These are phyloP conservation scores for Akanthomyces dipterigenus DNA, from an alignment of 2,329 filamentous ascomycete genomes.

Conservation along the genomic window DNA sequence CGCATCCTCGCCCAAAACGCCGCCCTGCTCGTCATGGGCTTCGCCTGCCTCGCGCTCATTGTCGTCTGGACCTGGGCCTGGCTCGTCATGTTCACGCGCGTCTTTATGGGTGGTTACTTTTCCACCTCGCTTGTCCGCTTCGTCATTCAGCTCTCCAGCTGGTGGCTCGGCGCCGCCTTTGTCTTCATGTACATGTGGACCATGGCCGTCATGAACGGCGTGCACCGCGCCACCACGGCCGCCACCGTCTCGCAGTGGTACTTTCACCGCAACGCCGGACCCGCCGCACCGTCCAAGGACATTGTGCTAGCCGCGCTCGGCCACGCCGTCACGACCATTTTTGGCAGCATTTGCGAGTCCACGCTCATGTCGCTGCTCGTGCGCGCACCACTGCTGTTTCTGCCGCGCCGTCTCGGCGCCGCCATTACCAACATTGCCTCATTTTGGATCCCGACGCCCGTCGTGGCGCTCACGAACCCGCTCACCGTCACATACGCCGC, in stretches of 20 bases:
- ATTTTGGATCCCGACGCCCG: constrained; percentile 75
- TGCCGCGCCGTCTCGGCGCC: constrained; percentile 61
- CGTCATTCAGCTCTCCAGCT: constrained; percentile 79
- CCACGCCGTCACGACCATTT: constrained; percentile 79
- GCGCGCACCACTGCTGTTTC: constrained; percentile 74
- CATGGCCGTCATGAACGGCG: constrained; percentile 74
- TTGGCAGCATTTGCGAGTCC: constrained; percentile 86
- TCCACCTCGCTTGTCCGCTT: constrained; percentile 57
- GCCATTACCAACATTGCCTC: constrained; percentile 69
- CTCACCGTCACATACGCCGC: constrained; percentile 87
- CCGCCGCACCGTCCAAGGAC: constrained; percentile 68
- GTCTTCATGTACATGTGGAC: constrained; percentile 95
- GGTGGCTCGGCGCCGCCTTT: constrained; percentile 93
- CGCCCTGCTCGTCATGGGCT: constrained; percentile 75
- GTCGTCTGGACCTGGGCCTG: constrained; percentile 92
- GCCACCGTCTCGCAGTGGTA: constrained; percentile 99
- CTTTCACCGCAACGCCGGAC: constrained; percentile 82
- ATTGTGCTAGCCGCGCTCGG: constrained; percentile 76
- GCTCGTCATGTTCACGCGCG: constrained; percentile 92
- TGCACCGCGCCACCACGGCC: constrained; percentile 86
- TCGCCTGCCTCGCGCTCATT: constrained; percentile 66
- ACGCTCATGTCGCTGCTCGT: constrained; percentile 75
- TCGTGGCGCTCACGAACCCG: constrained; percentile 82
- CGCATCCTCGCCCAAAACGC: constrained; percentile 81
- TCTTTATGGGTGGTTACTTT: constrained; percentile 89